Base-by-base conservation (phyloP, 148 eudicot species). In the Rhododendron kiyosumense region DNA sequence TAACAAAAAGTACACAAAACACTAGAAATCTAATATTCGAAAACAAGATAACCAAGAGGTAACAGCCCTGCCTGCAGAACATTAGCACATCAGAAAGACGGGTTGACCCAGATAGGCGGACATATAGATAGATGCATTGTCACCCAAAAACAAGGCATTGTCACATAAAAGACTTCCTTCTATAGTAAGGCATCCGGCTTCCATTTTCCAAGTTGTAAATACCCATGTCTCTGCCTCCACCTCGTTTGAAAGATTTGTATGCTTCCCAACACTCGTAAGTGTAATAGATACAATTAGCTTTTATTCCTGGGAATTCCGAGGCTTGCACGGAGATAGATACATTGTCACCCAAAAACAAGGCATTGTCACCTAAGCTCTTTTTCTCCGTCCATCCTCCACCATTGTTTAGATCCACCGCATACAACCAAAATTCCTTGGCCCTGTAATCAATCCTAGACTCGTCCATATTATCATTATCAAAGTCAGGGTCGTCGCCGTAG, bases 171-270 rank as follows among this genome's bases (percentile, higher is more conserved):
- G 84, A 63, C 26, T 82, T 51, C 4, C 20, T 74, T n/a, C 3
- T 22, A 17, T 12, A 82, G n/a, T 7, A 12, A 22, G 20, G 74
- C 52, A 10, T 22, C 34, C 17, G 2, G 46, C 52, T 59, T 22
- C 84, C 75, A 82, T 82, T 76, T 61, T 34, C 8, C 22, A 82
- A 24, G 3, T 82, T 20, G 32, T 41, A 82, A 26, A 82, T 61
- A 17, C 75, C 75, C 84, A 63, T 82, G 46, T 41, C 52, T 20
- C 11, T 61, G 14, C 73, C 84, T 36, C 84, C 84, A 12, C 84
- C 75, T 43, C 13, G 26, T 15, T 20, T 22, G 52, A 24, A 78
- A 18, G 2, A 4, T 45, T 1, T 12, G 54, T 51, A 54, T 54
- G 61, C 20, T 3, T 17, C 51, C 26, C 26, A 6, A 28, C 36